Evolutionary conservation across 1,284 basidiomycete species (phyloP).

Genomic region (Calocybe gambosa): DNA sequence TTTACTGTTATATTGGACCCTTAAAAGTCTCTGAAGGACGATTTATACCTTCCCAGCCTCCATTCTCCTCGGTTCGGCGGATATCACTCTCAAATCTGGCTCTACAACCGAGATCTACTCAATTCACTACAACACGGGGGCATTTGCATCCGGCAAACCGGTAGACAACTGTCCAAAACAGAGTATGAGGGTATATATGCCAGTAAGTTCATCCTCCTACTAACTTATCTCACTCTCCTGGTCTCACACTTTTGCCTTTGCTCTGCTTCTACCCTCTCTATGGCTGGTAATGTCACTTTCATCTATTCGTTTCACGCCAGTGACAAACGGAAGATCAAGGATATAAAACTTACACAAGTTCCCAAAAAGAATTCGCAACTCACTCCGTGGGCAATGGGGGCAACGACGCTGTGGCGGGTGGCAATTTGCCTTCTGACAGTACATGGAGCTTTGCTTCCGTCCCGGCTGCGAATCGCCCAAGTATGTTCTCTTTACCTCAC

Average conservation of each 20-base stretch:
- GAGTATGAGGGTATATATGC: neutral
- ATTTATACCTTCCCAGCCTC: neutral
- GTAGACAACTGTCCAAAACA: neutral
- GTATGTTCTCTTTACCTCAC: neutral
- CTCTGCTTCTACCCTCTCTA: neutral
- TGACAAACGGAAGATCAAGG: neutral
- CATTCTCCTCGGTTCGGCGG: neutral
- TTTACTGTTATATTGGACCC: neutral
- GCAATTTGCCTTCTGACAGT: neutral
- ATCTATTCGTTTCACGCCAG: neutral
- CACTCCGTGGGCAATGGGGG: neutral
- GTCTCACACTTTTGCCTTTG: neutral
- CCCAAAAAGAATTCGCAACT: neutral
- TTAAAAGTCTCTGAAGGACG: neutral
- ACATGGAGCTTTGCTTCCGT: neutral
- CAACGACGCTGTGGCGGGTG: neutral
- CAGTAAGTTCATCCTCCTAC: neutral
- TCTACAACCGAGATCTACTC: neutral
- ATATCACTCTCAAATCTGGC: neutral
- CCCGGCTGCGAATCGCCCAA: neutral
- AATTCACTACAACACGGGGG: neutral
- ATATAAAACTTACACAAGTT: neutral
- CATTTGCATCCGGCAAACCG: neutral
- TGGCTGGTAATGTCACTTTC: neutral
- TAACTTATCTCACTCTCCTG: neutral